Base-by-base conservation (phyloP, 2,329 filamentous ascomycete species). In the Diaporthe caulivora region DNA sequence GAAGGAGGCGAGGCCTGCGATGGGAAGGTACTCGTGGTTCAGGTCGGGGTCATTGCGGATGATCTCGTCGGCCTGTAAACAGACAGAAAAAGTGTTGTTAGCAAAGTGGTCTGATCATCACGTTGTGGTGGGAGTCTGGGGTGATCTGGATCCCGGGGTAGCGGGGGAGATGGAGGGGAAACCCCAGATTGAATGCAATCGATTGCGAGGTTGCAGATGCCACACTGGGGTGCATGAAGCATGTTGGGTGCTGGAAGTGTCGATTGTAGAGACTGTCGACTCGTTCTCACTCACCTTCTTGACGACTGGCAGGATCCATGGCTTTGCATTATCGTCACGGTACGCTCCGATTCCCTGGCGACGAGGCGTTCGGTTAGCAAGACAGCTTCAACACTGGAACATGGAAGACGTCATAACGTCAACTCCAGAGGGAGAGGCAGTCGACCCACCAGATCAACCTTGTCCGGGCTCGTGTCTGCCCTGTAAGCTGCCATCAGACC, bases 11-110 rank as follows among this genome's bases (percentile, higher is more conserved):
- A 98, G 89, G 81, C 97, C 97, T 76, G 95, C 93, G 82, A 99
- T 99, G 74, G 97, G 96, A 74, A 97, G 94, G 85, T 99, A 99
- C 89, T 99, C 97, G 88, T 99, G 96, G 87, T 99, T 97, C 79
- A 97, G 89, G 74, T 94, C 90, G 81, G 96, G 95, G 84, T 98
- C 95, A 82, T 93, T 93, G 83, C 92, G 93, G 78, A 98, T 90
- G 80, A 95, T 91, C 77, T 97, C 93, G 83, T 98, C 95, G 79
- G 97, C 97, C 96, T 98, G 82, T 69, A 29, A 13, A 24, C 40
- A 18, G n/a, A 24, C 40, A 53, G 8, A 71, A 77, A 68, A 73
- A 70, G 77, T 64, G 74, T 64, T 72, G 76, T 80, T 71, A 80
- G 78, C 74, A 72, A 24, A 69, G 73, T 75, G 71, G 71, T 29